Evolutionary conservation across 1,139 yeast species (phyloP), one percentile per base, ranked within the genome.

Genomic region (Hanseniaspora gamundiae): DNA sequence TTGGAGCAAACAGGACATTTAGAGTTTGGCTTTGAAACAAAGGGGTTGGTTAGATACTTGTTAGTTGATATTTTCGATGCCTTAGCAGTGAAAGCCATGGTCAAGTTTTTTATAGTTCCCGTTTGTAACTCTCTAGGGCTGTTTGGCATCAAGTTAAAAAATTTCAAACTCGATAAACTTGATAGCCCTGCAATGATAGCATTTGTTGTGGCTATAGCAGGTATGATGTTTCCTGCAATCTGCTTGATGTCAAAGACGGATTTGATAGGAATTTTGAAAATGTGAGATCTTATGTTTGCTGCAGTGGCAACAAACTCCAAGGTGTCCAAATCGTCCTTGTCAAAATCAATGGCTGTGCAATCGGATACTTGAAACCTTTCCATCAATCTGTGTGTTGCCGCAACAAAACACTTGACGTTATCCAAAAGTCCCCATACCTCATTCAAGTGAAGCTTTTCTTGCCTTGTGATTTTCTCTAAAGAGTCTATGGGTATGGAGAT

Each of bases 171-270:
- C 44, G 78, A 80, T 45, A 88, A 60, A 13, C 87, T 79, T 22
- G 94, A 81, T 49, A 87, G 73, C 0, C 98, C 98, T 0, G 96
- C 88, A 50, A 91, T 80, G 19, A 91, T 80, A 1, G 98, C 97
- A 60, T 93, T 93, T 10, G 97, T 91, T 1, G 98, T 91, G 11
- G 98, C 98, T 53, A 93, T 88, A 0, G 98, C 98, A 0, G 99
- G 98, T 42, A 93, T 91, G 55, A 93, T 93, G 60, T 91, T 91
- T 9, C 99, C 99, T 0, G 98, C 98, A 53, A 88, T 87, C 58
- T 93, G 78, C 60, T 93, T 93, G 51, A 84, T 76, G 50, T 86
- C 95, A 56, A 93, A 93, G 52, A 85, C 82, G 14, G 94, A 70
- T 59, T 83, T 81, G 45, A 69, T 56, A 26, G 78, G 83, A 49